Percentiles rank a stretch among this genome's conserved stretches.
Evolutionary conservation across 352 stramenopile species (phyloP).

Genomic region (Plasmopara halstedii): DNA sequence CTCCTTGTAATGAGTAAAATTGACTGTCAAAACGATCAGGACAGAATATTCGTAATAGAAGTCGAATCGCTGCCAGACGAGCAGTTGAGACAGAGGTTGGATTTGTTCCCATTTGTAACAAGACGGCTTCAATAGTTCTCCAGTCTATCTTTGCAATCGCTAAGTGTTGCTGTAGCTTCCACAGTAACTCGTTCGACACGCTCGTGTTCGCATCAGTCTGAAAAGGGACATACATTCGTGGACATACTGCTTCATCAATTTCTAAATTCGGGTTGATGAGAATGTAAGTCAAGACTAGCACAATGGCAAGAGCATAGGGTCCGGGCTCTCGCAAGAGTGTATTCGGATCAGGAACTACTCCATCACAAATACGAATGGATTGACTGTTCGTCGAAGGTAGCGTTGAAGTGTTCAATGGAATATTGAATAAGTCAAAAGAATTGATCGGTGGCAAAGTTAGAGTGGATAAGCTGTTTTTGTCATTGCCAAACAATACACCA

Average conservation of each 20-base stretch:
- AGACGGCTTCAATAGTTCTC: conserved; percentile 17
- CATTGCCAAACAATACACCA: background rate
- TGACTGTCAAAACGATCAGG: conserved; percentile 32
- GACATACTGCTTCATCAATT: conserved; percentile 29
- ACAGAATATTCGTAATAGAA: conserved; percentile 28
- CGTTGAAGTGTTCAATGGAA: conserved; percentile 1
- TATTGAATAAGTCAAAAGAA: no score
- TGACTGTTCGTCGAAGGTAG: conserved; percentile 1
- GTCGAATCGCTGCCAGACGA: conserved; percentile 22
- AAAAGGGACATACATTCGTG: conserved; percentile 25
- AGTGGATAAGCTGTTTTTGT: background rate
- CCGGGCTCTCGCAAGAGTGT: conserved; percentile 11
- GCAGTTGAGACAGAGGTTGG: conserved; percentile 19
- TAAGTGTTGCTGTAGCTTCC: conserved; percentile 38
- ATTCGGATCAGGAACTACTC: conserved; percentile 1
- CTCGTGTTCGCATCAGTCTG: background rate
- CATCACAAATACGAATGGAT: background rate
- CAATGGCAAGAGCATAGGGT: conserved; percentile 22
- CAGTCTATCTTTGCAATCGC: conserved; percentile 8
- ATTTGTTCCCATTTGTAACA: conserved; percentile 27
- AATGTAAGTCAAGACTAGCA: conserved; percentile 24
- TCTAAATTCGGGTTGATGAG: conserved; percentile 29
- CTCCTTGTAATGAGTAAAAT: conserved; percentile 22
- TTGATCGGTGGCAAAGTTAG: conserved; percentile 14
- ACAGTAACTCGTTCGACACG: conserved; percentile 26